Evolutionary conservation across 306 rosid species (phyloP).

Genomic region (Lathyrus sativus): DNA sequence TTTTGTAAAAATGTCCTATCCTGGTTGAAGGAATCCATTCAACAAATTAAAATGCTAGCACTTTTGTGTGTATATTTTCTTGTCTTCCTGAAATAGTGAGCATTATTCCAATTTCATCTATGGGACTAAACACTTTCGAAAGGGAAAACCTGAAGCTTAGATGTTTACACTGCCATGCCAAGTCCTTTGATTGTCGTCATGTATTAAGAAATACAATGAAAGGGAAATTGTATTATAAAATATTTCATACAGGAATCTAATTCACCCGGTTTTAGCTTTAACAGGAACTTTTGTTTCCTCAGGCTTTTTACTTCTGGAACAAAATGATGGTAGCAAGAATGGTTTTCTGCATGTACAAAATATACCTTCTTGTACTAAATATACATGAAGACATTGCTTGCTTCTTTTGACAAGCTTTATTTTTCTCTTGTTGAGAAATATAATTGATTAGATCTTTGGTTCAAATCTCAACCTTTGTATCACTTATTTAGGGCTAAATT

Average conservation of each 20-base stretch:
- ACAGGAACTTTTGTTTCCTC: not conserved
- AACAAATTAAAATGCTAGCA: too few species aligned
- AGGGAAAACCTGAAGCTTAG: not conserved
- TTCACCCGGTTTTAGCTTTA: not conserved
- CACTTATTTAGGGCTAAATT: constrained; percentile 10
- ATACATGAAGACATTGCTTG: constrained; percentile 14
- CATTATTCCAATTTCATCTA: too few species aligned
- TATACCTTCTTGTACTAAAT: constrained; percentile 1
- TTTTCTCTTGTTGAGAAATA: constrained; percentile 18
- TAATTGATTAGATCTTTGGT: not conserved
- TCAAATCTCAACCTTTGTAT: not conserved
- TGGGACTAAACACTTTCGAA: not conserved
- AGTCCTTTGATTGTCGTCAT: not conserved
- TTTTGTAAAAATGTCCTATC: too few species aligned
- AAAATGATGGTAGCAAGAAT: constrained; percentile 24
- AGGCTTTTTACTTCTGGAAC: not conserved
- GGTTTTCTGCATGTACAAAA: not conserved
- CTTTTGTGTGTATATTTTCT: too few species aligned
- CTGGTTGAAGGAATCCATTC: too few species aligned
- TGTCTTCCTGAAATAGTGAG: too few species aligned
- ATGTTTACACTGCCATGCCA: not conserved
- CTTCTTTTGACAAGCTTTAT: constrained; percentile 2
- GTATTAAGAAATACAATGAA: not conserved
- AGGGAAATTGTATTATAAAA: not conserved
- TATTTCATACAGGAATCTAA: not conserved